Conservation (phyloP, 1,284 basidiomycete genomes). For the Irpex rosettiformis region DNA sequence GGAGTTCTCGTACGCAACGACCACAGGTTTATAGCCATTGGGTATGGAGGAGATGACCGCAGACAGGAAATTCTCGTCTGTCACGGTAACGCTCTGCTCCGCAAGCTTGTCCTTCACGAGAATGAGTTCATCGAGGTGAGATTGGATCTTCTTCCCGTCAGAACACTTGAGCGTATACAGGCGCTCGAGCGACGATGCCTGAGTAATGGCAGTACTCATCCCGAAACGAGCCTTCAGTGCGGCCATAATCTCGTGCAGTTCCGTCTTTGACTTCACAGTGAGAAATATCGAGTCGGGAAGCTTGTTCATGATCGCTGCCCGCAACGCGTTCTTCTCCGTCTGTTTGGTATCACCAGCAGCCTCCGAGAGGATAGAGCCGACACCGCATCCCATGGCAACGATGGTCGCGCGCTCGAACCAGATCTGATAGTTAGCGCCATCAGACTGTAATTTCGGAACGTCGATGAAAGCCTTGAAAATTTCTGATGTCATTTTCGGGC, state of each 20-base stretch:
- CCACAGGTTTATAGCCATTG: neutral
- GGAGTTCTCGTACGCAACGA: neutral
- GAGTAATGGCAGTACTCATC: constrained; percentile 3
- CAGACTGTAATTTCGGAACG: no score
- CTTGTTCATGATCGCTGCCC: constrained; percentile 2
- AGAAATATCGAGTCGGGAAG: constrained; percentile 12
- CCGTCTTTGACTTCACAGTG: neutral
- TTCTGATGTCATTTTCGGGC: no score
- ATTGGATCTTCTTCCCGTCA: constrained; percentile 9
- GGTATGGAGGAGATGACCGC: constrained; percentile 4
- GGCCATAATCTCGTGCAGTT: constrained; percentile 4
- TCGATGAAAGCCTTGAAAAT: no score
- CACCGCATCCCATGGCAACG: no score
- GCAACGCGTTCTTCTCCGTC: neutral
- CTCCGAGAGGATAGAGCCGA: no score
- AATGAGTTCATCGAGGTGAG: constrained; percentile 10
- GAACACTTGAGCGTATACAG: constrained; percentile 11
- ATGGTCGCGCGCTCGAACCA: no score
- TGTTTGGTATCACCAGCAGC: no score
- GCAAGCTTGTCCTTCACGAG: constrained; percentile 7
- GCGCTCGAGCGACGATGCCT: constrained; percentile 4
- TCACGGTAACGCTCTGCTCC: neutral
- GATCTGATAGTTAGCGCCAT: no score
- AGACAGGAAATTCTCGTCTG: neutral
- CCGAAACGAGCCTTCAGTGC: constrained; percentile 9